Base-by-base conservation (phyloP, 2,329 filamentous ascomycete genomes). In the Colletotrichum australisinense region DNA sequence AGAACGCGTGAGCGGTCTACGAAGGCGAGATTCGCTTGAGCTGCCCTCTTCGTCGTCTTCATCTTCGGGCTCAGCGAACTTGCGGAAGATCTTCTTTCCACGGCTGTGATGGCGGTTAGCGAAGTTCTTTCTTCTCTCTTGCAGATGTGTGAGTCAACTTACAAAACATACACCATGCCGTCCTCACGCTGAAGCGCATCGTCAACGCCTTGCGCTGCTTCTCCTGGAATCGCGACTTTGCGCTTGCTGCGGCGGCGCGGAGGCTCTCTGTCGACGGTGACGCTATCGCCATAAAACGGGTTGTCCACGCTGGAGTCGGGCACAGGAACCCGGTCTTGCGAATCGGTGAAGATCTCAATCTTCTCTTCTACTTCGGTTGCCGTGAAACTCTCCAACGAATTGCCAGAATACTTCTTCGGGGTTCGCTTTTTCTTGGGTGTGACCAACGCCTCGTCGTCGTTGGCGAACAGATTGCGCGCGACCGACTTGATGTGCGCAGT, bases 301-400 rank as follows among this genome's bases (percentile, higher is more conserved):
- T 96, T 97, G 30, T 92, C 91, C 7, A 86, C 83, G 76, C 87
- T 91, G n/a, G 83, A 80, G 77, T 95, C 93, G 55, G 90, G 84
- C 75, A 91, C 88, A 24, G 94, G 94, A 55, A 95, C 83, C 67
- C 92, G 91, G 76, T 97, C 95, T 75, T 95, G 92, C 1, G 93
- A 91, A 81, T 97, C 94, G 53, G 93, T 95, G 79, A 91, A 96
- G 78, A 96, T 94, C 75, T 89, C 82, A 76, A 95, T 93, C n/a
- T 86, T 81, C 55, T 87, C 85, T 55, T 90, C 87, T 8, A 87
- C 83, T n/a, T 89, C 87, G 63, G 91, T 88, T 8, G 82, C 87
- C 28, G 82, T 84, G 79, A 93, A 92, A 81, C 89, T 92, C 74
- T 89, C 88, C 75, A 92, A 78, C 12, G 86, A 84, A 56, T 88